Evolutionary conservation across 228 moss, liverwort and hornwort species (phyloP).

Genomic region (Sphagnum fallax): DNA sequence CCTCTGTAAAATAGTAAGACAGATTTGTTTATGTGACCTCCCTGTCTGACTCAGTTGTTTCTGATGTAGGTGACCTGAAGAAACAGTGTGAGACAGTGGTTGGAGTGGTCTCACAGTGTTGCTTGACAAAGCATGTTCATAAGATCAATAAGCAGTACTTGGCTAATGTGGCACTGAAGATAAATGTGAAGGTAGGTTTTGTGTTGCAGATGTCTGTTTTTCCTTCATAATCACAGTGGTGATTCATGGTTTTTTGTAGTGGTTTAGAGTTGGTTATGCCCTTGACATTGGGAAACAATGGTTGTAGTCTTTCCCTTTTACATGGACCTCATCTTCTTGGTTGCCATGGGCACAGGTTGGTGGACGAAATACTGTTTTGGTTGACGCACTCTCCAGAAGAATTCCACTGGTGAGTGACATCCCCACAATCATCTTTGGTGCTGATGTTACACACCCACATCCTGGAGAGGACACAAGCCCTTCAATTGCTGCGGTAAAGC

Average conservation of each 20-base stretch:
- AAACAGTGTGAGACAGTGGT: slow-evolving; percentile 95
- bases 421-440: slow-evolving; percentile 96
- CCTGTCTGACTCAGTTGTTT: no score
- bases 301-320: not conserved
- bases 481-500: slow-evolving; percentile 85
- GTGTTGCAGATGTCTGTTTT: not conserved
- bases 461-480: slow-evolving; percentile 99
- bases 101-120: slow-evolving; percentile 94
- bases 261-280: not conserved
- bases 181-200: slow-evolving; percentile 76
- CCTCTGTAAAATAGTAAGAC: no score
- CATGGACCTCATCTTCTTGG: no score
- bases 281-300: no score
- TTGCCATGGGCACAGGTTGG: slow-evolving; percentile 48
- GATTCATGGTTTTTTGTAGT: not conserved
- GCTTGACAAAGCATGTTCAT: slow-evolving; percentile 88
- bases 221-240: not conserved
- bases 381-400: slow-evolving; percentile 71
- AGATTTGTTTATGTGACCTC: no score
- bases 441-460: slow-evolving; percentile 99
- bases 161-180: slow-evolving; percentile 91
- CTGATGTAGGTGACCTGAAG: slow-evolving; percentile 70
- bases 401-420: slow-evolving; percentile 98
- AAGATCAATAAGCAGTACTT: slow-evolving; percentile 97
- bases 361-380: slow-evolving; percentile 90